phyloP scores from a whole-genome alignment of 1,139 yeast species.

The Geotrichum cucujoidarum region DNA sequence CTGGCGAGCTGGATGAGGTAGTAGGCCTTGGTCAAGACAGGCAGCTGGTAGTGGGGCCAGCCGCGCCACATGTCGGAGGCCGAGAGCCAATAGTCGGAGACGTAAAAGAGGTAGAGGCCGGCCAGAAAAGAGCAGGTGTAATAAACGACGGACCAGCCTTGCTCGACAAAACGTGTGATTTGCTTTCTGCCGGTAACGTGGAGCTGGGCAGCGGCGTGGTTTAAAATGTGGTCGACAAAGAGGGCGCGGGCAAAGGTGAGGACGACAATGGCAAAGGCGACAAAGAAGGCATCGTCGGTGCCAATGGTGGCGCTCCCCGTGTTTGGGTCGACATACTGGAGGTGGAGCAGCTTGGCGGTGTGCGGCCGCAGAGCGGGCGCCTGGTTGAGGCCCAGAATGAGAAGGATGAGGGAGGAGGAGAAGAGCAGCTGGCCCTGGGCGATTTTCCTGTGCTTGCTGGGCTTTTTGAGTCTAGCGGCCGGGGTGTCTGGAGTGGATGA shows the following conservation, averaged over 20 bases:
- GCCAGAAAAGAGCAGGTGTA: slow-evolving; percentile 51
- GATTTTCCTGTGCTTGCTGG: too few relatives aligned
- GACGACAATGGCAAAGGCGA: slow-evolving; percentile 51
- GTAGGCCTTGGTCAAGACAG: slow-evolving; percentile 52
- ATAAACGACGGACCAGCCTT: slow-evolving; percentile 70
- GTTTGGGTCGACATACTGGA: slow-evolving; percentile 27
- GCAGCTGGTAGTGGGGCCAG: slow-evolving; percentile 64
- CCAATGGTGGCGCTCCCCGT: slow-evolving; percentile 28
- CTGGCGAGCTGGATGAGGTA: slow-evolving; percentile 67
- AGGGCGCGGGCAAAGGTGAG: slow-evolving; percentile 58
- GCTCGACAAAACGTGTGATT: slow-evolving; percentile 72
- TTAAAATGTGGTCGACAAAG: slow-evolving; percentile 52
- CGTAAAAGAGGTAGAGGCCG: slow-evolving; percentile 56
- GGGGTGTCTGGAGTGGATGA: too few relatives aligned
- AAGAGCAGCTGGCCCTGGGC: too few relatives aligned
- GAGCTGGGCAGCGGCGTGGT: slow-evolving; percentile 27
- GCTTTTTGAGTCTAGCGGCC: too few relatives aligned
- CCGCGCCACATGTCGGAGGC: slow-evolving; percentile 57
- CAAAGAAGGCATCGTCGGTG: slow-evolving; percentile 48
- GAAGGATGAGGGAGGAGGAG: slow-evolving; percentile 6
- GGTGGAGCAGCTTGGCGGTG: slow-evolving; percentile 26
- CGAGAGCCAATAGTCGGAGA: slow-evolving; percentile 57
- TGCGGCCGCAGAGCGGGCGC: slow-evolving; percentile 13
- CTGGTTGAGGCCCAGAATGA: slow-evolving; percentile 1
- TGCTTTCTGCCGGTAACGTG: slow-evolving; percentile 41